Percentiles rank a stretch among this genome's conserved stretches.
Evolutionary conservation across 306 rosid species (phyloP).

Genomic region (Bauhinia variegata): DNA sequence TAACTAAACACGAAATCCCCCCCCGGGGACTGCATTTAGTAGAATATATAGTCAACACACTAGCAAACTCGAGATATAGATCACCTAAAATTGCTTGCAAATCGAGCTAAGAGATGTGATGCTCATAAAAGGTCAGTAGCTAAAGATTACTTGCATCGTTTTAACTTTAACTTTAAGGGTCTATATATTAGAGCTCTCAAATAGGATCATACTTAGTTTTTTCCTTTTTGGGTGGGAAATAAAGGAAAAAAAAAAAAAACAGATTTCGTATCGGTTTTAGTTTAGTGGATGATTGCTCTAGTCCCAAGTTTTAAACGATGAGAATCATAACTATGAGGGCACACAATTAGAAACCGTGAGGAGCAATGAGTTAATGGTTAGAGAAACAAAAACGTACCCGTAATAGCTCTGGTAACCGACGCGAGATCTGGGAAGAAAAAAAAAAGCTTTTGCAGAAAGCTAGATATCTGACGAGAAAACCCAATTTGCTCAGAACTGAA

Average conservation of each 20-base stretch:
- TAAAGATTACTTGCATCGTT: constrained; percentile 6
- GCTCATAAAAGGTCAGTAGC: neutral
- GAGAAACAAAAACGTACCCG: constrained; percentile 41
- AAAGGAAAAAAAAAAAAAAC: no score
- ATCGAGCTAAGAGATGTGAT: neutral
- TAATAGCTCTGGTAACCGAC: constrained; percentile 27
- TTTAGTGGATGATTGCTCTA: constrained; percentile 7
- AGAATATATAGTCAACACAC: neutral
- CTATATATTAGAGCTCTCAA: neutral
- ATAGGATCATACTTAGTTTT: no score
- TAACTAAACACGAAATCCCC: neutral
- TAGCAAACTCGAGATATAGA: neutral
- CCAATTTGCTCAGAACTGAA: constrained; percentile 16
- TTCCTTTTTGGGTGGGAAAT: no score
- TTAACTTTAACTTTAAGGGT: neutral
- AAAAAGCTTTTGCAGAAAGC: constrained; percentile 11
- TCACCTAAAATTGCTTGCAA: neutral
- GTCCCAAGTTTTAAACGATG: neutral
- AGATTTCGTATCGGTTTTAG: neutral
- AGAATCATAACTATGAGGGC: constrained; percentile 10
- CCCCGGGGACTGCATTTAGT: neutral
- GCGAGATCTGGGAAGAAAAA: constrained; percentile 59
- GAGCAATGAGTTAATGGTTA: neutral
- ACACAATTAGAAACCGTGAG: constrained; percentile 6
- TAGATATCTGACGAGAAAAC: constrained; percentile 39